Base-by-base conservation (phyloP, 164 flowering plant genomes). In the Brasenia schreberi region DNA sequence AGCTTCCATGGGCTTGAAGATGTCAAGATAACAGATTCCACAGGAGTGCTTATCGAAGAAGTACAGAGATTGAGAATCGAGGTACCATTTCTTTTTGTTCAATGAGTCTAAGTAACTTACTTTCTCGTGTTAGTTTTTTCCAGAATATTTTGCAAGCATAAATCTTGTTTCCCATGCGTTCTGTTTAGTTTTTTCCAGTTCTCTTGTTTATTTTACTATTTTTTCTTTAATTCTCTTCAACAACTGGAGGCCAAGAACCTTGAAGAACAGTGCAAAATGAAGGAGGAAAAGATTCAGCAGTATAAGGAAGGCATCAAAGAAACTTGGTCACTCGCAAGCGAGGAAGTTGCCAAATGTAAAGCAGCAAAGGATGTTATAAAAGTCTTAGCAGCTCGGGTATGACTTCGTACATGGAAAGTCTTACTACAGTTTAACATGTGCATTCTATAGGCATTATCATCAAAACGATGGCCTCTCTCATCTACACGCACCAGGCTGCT, bases 321-420 rank as follows among this genome's bases (percentile, higher is more conserved):
- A 67, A 74, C 87, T 17, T 80, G 85, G 82, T 69, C 74, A 6
- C 18, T 83, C 14, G 94, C 89, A 61, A 82, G 77, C 77, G 87
- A 81, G 42, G 94, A 88, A 77, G 82, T 85, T 62, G 82, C 77
- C 1, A 83, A 82, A 72, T 79, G 79, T 68, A 86, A 88, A 81
- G 87, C 85, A 43, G 89, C 91, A 6, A 85, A 86, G 63, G 95
- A 85, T 59, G 75, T 88, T 56, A 83, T 85, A 19, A 81, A 79
- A 66, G 84, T 81, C 66, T 74, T 88, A 70, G 75, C 85, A 42
- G 44, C 71, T 6, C 74, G 74, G 79, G 89, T 87, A 79, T 19
- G 66, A n/a, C 43, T 42, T 17, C 19, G 18, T 14, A 52, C 33
- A 61, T 18, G 18, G 9, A 19, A 7, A 68, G 10, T 49, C 56